These are phyloP conservation scores for Larix sibirica DNA, from an alignment of 83 land plant species.

Conservation along the genomic window DNA sequence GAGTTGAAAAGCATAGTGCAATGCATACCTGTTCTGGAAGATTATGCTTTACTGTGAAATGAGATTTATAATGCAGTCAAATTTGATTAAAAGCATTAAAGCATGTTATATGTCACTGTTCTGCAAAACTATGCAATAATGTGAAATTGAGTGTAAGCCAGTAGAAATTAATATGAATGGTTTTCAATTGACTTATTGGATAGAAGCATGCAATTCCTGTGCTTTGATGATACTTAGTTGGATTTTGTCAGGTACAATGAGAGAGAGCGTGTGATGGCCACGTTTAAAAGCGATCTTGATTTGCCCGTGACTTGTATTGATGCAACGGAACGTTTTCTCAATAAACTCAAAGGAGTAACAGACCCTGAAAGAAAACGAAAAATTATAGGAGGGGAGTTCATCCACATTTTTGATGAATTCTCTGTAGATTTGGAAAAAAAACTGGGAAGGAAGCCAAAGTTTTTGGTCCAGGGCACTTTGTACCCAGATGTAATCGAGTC, in stretches of 20 bases:
- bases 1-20: not conserved
- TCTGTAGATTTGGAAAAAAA: conserved; percentile 63
- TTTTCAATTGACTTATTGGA: not conserved
- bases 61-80: too few species aligned
- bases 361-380: conserved; percentile 91
- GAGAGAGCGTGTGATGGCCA: conserved; percentile 82
- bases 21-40: not conserved
- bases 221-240: not conserved
- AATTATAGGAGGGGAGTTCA: conserved; percentile 80
- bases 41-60: not conserved
- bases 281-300: conserved; percentile 85
- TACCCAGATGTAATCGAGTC: conserved; percentile 99
- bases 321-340: conserved; percentile 80
- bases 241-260: conserved; percentile 72
- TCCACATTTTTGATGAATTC: conserved; percentile 82
- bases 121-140: not conserved
- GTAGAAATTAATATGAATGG: not conserved
- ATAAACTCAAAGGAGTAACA: conserved; percentile 82
- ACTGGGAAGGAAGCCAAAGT: conserved; percentile 72
- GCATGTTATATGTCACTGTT: too few species aligned
- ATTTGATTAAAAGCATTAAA: too few species aligned
- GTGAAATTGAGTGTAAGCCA: not conserved
- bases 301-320: conserved; percentile 91
- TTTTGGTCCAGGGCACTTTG: conserved; percentile 92
- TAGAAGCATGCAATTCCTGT: not conserved